Base-by-base conservation (phyloP, 2,329 filamentous ascomycete genomes). In the Fonsecaea nubica region DNA sequence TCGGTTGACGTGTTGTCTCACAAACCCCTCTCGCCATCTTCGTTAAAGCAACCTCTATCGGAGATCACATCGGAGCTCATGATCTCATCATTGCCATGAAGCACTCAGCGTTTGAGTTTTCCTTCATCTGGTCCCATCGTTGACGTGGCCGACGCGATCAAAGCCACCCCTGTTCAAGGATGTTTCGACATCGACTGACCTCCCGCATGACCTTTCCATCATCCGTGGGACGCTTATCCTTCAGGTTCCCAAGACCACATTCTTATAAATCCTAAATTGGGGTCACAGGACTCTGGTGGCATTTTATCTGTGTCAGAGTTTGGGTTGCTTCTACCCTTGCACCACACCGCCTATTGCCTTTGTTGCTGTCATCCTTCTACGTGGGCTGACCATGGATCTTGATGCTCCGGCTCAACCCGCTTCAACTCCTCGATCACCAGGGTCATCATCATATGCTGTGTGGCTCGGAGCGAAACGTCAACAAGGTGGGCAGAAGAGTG, bases 71-170 rank as follows among this genome's bases (percentile, higher is more conserved):
- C 59, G 58, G 64, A 63, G 54, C 57, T 32, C 53, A 64, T 63
- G 65, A 67, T 64, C 65, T 67, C 65, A 69, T 67, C 21, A 63
- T 45, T 53, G 35, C 7, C 42, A 25, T 59, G 48, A 59, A 50
- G 50, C 25, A 36, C 40, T 42, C 13, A n/a, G 8, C 25, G 45
- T 50, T 50, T 25, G 53, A 15, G 12, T n/a, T 18, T 38, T 38
- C 32, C 13, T 40, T 21, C 45, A 36, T 40, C 52, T 32, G 35
- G 60, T 48, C 52, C 50, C 60, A 56, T 54, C 50, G 50, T 58
- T 65, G 66, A 68, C 62, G 66, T 68, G 66, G 65, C 65, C 56
- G 40, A 42, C 53, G 33, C 62, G 53, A 18, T 54, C 58, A 42
- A 36, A 55, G 42, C 36, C 4, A n/a, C 18, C 53, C 52, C 52